Base-by-base conservation (phyloP, 2,329 filamentous ascomycete species). In the Colletotrichum sp. region DNA sequence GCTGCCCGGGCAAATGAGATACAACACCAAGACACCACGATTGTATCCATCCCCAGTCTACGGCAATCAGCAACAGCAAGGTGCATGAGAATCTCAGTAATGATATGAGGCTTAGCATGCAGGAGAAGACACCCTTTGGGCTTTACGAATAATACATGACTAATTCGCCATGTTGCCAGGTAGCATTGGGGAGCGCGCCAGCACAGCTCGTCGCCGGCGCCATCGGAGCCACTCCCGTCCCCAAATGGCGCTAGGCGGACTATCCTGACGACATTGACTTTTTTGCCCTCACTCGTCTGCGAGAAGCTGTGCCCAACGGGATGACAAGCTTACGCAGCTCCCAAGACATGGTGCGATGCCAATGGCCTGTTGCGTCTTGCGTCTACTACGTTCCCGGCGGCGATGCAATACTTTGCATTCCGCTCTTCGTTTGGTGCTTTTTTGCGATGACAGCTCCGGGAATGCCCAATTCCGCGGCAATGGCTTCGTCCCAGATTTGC, bases 201-300 rank as follows among this genome's bases (percentile, higher is more conserved):
- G 22, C 25, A 69, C 57, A 63, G 64, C 73, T 69, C 22, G 70
- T 39, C 9, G 34, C 22, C 59, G 57, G 70, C 34, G 70, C 70
- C 74, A 34, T 69, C 65, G 71, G 48, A 69, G 64, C 71, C 70
- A 65, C 70, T 74, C 70, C 59, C 71, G 70, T n/a, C 22, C 11
- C 13, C 11, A 67, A 76, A 69, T 66, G 70, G 68, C 77, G 72
- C 72, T 69, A 77, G 65, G 19, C 48, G 39, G 65, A 4, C 59
- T 66, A 39, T 75, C 60, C 75, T 78, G 77, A 78, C 77, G 77
- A 78, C 77, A 78, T 78, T 66, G 75, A 78, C 30, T 75, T 78
- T 68, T 68, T 59, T 19, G 36, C 19, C 27, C 48, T 52, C 30
- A 19, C 61, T 55, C 59, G 13, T 8, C 27, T 30, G 27, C 11